A percentile compares a stretch with the other conserved stretches of the same genome.
These are phyloP conservation scores for Blepharisma stoltei DNA, from an alignment of 73 alveolate genomes.

Conservation along the genomic window DNA sequence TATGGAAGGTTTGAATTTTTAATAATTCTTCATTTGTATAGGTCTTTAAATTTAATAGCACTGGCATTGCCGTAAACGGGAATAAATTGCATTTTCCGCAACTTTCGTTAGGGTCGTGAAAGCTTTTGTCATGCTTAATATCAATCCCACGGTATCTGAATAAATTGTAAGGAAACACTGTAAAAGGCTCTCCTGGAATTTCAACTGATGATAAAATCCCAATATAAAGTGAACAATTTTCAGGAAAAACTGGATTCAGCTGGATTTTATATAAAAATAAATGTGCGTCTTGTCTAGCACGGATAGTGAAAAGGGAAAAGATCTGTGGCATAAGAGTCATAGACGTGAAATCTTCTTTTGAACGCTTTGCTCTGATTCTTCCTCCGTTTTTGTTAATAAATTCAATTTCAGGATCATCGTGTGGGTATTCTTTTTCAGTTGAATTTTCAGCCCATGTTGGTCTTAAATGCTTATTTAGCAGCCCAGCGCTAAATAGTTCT, in stretches of 20 bases:
- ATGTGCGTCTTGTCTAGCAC: background rate
- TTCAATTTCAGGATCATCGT: background rate
- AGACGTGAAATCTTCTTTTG: background rate
- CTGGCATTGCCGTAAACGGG: background rate
- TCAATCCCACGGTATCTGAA: background rate
- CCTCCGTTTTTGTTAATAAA: background rate
- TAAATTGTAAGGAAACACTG: background rate
- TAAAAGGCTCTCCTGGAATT: background rate
- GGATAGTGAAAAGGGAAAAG: background rate
- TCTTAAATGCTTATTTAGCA: background rate
- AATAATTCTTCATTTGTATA: background rate
- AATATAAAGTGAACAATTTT: background rate
- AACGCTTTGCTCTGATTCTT: background rate
- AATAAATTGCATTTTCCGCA: background rate
- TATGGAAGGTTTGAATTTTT: background rate
- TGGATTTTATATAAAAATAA: background rate
- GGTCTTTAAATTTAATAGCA: background rate
- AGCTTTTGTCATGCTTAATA: background rate
- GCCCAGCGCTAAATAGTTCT: background rate
- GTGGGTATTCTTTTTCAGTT: background rate
- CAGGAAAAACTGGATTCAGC: background rate
- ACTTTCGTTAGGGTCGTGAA: background rate
- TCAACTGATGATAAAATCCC: background rate
- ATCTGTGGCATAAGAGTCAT: background rate
- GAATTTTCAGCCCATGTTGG: background rate